A percentile compares a stretch with the other conserved stretches of the same genome.
These are phyloP conservation scores for Pseudopithomyces maydicus DNA, from an alignment of 2,329 filamentous ascomycete species.

Conservation along the genomic window DNA sequence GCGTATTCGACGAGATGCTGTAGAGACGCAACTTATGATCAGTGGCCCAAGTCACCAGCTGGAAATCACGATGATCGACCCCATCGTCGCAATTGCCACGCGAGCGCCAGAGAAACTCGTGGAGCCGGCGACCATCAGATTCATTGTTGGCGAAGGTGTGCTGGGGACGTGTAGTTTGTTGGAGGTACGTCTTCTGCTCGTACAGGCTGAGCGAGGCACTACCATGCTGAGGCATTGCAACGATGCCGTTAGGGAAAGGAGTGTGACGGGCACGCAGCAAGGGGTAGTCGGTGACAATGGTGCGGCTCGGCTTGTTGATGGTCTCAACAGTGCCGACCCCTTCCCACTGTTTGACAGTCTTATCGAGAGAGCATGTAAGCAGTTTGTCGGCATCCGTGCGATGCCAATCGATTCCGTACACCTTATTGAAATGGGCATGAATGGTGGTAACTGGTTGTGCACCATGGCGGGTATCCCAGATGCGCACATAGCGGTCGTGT, in stretches of 20 bases:
- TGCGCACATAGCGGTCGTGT: slow-evolving; percentile 83
- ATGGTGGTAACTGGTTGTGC: slow-evolving; percentile 81
- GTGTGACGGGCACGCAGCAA: slow-evolving; percentile 92
- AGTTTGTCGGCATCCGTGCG: slow-evolving; percentile 73
- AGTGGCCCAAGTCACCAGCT: slow-evolving; percentile 90
- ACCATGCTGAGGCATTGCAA: slow-evolving; percentile 91
- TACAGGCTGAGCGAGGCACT: slow-evolving; percentile 86
- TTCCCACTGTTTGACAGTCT: slow-evolving; percentile 93
- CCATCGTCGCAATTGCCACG: slow-evolving; percentile 69
- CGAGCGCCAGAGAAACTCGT: slow-evolving; percentile 89
- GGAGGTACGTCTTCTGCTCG: slow-evolving; percentile 60
- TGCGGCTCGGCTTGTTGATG: slow-evolving; percentile 51
- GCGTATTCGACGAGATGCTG: slow-evolving; percentile 67
- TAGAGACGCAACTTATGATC: slow-evolving; percentile 84
- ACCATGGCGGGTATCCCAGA: slow-evolving; percentile 87
- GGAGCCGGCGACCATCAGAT: slow-evolving; percentile 65
- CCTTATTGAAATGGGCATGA: slow-evolving; percentile 87
- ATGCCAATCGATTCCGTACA: slow-evolving; percentile 96
- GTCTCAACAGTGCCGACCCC: slow-evolving; percentile 64
- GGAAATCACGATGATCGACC: slow-evolving; percentile 86
- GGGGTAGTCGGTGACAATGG: slow-evolving; percentile 82
- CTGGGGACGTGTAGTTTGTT: slow-evolving; percentile 47
- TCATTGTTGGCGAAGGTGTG: slow-evolving; percentile 59
- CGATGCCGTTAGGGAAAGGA: slow-evolving; percentile 81
- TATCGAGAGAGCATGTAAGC: slow-evolving; percentile 88